These are phyloP conservation scores for Trametes elegans DNA, from an alignment of 768 basidiomycete species.

Conservation along the genomic window DNA sequence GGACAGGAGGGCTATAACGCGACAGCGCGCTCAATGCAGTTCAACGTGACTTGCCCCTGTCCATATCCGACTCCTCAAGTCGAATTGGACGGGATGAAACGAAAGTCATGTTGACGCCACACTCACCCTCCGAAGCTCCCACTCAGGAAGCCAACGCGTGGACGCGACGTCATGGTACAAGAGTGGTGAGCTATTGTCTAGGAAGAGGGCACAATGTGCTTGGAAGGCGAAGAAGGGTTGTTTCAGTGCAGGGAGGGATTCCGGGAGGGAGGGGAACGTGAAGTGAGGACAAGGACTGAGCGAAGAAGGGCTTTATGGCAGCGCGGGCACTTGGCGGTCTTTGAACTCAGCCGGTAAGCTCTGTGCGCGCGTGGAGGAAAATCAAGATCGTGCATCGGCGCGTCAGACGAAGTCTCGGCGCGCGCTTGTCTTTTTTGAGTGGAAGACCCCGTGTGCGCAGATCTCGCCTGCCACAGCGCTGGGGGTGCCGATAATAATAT, in stretches of 20 bases:
- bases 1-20: not conserved
- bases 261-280: not conserved
- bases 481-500: not conserved
- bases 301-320: constrained; percentile 6
- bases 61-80: not conserved
- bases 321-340: constrained; percentile 12
- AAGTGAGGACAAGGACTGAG: not conserved
- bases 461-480: not conserved
- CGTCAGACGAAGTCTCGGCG: not conserved
- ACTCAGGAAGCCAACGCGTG: not conserved
- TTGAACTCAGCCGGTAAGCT: constrained; percentile 7
- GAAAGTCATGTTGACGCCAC: constrained; percentile 3
- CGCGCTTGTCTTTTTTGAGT: not conserved
- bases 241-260: not conserved
- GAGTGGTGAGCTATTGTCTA: not conserved
- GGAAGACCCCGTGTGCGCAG: not conserved
- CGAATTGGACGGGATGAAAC: not conserved
- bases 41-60: not conserved
- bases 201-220: not conserved
- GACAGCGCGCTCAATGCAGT: not conserved
- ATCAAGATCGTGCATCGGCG: constrained; percentile 3
- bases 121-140: constrained; percentile 11
- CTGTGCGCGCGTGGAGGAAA: constrained; percentile 6
- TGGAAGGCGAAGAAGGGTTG: not conserved
- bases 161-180: constrained; percentile 6